phyloP scores from a whole-genome alignment of 73 alveolate species.

The Paramecium pentaurelia region DNA sequence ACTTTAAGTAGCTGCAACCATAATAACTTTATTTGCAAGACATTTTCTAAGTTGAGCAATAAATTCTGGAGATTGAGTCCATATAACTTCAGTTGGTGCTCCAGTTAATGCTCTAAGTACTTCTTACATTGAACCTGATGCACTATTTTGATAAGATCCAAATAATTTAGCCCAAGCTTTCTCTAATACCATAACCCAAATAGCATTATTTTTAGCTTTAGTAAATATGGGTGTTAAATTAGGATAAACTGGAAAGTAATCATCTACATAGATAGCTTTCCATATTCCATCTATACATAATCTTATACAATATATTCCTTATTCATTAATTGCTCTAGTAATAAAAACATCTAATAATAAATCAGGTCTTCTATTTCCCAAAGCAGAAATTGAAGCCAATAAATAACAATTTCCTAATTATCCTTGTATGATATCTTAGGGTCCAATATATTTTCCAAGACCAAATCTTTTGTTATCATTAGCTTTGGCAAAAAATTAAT shows the following conservation, averaged over 20 bases:
- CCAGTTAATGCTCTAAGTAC: slow-evolving; percentile 87
- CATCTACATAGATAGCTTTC: slow-evolving; percentile 85
- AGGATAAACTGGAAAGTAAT: slow-evolving; percentile 82
- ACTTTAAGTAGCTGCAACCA: slow-evolving; percentile 73
- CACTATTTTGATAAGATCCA: slow-evolving; percentile 88
- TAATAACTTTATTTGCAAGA: slow-evolving; percentile 72
- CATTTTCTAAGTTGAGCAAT: slow-evolving; percentile 74
- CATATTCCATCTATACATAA: slow-evolving; percentile 84
- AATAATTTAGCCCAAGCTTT: slow-evolving; percentile 97
- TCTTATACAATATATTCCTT: slow-evolving; percentile 87
- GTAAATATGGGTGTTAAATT: slow-evolving; percentile 72
- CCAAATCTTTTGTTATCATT: slow-evolving; percentile 38
- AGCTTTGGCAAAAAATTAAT: slow-evolving; percentile 10
- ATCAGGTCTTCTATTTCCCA: slow-evolving; percentile 77
- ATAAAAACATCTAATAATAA: slow-evolving; percentile 61
- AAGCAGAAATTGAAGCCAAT: slow-evolving; percentile 81
- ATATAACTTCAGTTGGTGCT: slow-evolving; percentile 84
- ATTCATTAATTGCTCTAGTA: slow-evolving; percentile 74
- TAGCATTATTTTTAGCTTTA: slow-evolving; percentile 82
- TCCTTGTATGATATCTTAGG: slow-evolving; percentile 91
- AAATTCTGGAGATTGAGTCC: slow-evolving; percentile 71
- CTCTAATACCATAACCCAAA: slow-evolving; percentile 95
- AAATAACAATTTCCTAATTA: slow-evolving; percentile 93
- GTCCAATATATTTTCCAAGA: slow-evolving; percentile 54
- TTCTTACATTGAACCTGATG: slow-evolving; percentile 86